phyloP scores from a whole-genome alignment of 805 yeast species.

The Saturnispora kantuleensis region DNA sequence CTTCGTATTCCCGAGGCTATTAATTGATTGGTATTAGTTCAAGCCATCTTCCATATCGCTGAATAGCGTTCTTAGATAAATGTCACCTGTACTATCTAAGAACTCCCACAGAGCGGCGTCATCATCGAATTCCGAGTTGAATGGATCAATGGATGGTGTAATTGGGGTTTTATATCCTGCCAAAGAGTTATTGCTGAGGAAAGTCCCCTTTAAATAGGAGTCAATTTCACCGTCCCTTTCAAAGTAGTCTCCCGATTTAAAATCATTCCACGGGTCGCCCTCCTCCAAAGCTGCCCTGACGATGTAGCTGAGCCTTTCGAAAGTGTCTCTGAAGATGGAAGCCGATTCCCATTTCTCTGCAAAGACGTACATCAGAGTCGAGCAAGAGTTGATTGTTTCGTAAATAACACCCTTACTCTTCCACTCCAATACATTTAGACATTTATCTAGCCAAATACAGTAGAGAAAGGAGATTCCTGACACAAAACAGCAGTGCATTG shows the following conservation, averaged over 20 bases:
- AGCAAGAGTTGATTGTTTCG: constrained; percentile 25
- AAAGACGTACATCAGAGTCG: constrained; percentile 21
- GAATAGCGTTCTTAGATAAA: constrained; percentile 22
- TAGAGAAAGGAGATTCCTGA: constrained; percentile 26
- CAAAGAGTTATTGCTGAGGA: neutral
- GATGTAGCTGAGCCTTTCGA: constrained; percentile 20
- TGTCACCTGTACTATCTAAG: constrained; percentile 24
- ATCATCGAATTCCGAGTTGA: constrained; percentile 5
- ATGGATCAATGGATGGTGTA: constrained; percentile 1
- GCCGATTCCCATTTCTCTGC: constrained; percentile 25
- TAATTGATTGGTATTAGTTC: neutral
- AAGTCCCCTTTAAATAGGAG: constrained; percentile 8
- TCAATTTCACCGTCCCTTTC: constrained; percentile 14
- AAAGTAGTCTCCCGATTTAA: constrained; percentile 9
- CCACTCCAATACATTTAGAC: constrained; percentile 19
- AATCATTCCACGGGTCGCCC: neutral
- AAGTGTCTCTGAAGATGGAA: constrained; percentile 21
- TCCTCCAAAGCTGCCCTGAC: constrained; percentile 6
- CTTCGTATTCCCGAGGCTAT: neutral
- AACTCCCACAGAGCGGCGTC: constrained; percentile 23
- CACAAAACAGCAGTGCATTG: constrained; percentile 26
- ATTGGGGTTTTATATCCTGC: constrained; percentile 1
- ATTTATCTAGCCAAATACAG: constrained; percentile 25
- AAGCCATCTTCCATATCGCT: constrained; percentile 22
- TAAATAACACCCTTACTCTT: constrained; percentile 18